phyloP scores from a whole-genome alignment of 768 basidiomycete genomes.

The Epithele typhae region DNA sequence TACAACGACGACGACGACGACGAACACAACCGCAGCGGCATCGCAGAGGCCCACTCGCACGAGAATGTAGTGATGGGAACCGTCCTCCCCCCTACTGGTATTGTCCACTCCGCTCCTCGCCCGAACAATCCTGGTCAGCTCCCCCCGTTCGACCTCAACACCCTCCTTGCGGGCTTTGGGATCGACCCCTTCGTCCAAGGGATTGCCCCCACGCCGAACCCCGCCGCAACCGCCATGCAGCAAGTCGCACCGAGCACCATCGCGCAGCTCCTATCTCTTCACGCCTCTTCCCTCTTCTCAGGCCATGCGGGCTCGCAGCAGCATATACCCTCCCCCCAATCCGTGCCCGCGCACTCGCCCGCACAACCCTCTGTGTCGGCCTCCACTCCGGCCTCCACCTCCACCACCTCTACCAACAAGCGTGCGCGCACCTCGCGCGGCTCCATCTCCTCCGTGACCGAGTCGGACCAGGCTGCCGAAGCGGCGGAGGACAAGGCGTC shows the following conservation, averaged over 20 bases:
- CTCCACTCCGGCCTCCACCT: slow-evolving; percentile 24
- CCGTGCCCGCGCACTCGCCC: slow-evolving; percentile 10
- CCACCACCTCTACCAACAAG: slow-evolving; percentile 29
- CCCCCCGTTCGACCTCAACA: slow-evolving; percentile 41
- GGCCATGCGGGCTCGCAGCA: background rate
- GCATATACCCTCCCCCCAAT: slow-evolving; percentile 1
- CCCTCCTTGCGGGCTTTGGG: slow-evolving; percentile 33
- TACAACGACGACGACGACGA: slow-evolving; percentile 44
- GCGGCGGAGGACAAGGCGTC: slow-evolving; percentile 27
- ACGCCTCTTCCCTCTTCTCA: slow-evolving; percentile 35
- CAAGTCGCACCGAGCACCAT: slow-evolving; percentile 46
- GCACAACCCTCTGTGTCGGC: slow-evolving; percentile 7
- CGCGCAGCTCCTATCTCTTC: slow-evolving; percentile 65
- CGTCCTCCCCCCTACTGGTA: slow-evolving; percentile 30
- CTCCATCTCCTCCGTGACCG: slow-evolving; percentile 14
- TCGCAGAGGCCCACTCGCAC: slow-evolving; percentile 50
- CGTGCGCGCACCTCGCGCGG: slow-evolving; percentile 42
- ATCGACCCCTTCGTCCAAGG: slow-evolving; percentile 40
- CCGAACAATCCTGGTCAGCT: slow-evolving; percentile 27
- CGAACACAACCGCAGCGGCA: slow-evolving; percentile 31
- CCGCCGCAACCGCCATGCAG: slow-evolving; percentile 25
- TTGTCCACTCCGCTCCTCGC: slow-evolving; percentile 8
- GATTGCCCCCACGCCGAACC: slow-evolving; percentile 24
- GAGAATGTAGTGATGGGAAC: slow-evolving; percentile 54
- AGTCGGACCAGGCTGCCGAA: slow-evolving; percentile 28